A percentile compares a stretch with the other conserved stretches of the same genome.
These are phyloP conservation scores for Chlorociboria aeruginascens DNA, from an alignment of 495 filamentous ascomycete genomes.

Conservation along the genomic window DNA sequence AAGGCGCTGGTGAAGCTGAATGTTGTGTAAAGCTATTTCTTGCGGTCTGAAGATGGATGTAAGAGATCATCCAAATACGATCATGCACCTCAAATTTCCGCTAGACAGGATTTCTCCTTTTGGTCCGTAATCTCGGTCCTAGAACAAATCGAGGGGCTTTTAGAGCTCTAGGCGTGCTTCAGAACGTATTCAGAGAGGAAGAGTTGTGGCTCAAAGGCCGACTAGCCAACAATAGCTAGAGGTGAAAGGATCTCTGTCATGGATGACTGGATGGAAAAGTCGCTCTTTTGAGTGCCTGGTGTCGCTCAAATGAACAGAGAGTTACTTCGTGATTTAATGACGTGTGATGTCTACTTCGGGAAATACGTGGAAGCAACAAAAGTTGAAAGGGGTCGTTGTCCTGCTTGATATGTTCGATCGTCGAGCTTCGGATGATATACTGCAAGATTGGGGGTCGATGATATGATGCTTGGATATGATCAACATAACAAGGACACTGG, in stretches of 20 bases:
- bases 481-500: slow-evolving; percentile 12
- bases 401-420: slow-evolving; percentile 14
- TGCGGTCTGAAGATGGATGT: neutral
- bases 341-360: slow-evolving; percentile 16
- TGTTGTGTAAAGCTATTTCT: slow-evolving; percentile 3
- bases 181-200: slow-evolving; percentile 12
- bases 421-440: slow-evolving; percentile 14
- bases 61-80: slow-evolving; percentile 3
- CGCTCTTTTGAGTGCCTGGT: slow-evolving; percentile 11
- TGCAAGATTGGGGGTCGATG: slow-evolving; percentile 16
- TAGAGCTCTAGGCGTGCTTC: slow-evolving; percentile 15
- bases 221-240: slow-evolving; percentile 4
- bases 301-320: slow-evolving; percentile 18
- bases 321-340: slow-evolving; percentile 17
- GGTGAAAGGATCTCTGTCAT: slow-evolving; percentile 5
- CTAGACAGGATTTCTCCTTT: slow-evolving; percentile 13
- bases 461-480: slow-evolving; percentile 17
- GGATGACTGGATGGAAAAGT: slow-evolving; percentile 10
- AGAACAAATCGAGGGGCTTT: slow-evolving; percentile 6
- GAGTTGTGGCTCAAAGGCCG: slow-evolving; percentile 6
- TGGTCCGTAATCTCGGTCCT: slow-evolving; percentile 9
- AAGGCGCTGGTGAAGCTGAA: slow-evolving; percentile 1
- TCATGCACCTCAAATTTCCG: slow-evolving; percentile 2
- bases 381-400: slow-evolving; percentile 9
- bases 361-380: slow-evolving; percentile 7